These are phyloP conservation scores for Rhododendron molle DNA, from an alignment of 148 eudicot genomes.

Conservation along the genomic window DNA sequence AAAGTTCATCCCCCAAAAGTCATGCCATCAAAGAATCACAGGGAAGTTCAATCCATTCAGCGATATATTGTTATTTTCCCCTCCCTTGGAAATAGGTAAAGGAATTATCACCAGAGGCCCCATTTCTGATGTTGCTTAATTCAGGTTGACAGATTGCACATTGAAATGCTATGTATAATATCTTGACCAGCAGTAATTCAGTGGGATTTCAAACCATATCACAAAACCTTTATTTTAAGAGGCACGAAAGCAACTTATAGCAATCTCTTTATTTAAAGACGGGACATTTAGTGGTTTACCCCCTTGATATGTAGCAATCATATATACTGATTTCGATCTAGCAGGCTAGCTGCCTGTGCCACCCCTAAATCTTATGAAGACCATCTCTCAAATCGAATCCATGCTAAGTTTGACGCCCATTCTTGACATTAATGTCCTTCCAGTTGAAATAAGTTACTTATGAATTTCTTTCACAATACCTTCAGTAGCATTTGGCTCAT, in stretches of 20 bases:
- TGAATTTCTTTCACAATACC: background rate
- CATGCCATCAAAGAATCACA: background rate
- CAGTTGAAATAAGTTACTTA: background rate
- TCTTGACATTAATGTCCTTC: background rate
- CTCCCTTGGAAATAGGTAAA: background rate
- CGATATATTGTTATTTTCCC: background rate
- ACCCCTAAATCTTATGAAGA: background rate
- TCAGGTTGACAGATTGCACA: background rate
- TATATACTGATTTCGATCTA: background rate
- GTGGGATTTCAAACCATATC: background rate
- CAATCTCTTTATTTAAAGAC: background rate
- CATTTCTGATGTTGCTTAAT: background rate
- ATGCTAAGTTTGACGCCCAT: background rate
- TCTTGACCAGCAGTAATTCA: background rate
- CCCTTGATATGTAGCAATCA: background rate
- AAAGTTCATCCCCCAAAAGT: background rate
- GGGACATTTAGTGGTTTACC: background rate
- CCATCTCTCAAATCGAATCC: background rate
- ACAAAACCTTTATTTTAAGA: background rate
- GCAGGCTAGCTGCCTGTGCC: no score
- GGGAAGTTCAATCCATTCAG: background rate
- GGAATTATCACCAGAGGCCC: background rate
- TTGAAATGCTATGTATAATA: background rate
- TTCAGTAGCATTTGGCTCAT: background rate
- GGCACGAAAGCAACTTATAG: background rate